phyloP scores from a whole-genome alignment of 2,329 filamentous ascomycete genomes.

The Fusarium brevicatenulatum region DNA sequence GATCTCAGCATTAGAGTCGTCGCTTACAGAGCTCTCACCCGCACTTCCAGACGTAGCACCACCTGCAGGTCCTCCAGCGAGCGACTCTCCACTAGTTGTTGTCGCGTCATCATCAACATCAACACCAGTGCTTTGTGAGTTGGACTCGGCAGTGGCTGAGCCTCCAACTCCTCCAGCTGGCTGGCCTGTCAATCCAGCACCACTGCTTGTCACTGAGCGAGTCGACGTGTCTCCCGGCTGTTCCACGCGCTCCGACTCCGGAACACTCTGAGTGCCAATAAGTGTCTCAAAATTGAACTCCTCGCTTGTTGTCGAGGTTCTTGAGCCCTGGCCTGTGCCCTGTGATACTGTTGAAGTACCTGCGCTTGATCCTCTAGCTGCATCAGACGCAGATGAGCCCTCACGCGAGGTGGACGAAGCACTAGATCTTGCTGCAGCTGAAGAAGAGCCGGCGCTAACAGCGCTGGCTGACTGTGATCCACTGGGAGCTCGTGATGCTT shows the following conservation, averaged over 20 bases:
- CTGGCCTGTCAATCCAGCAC: not conserved
- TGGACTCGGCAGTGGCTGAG: not conserved
- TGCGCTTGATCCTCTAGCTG: not conserved
- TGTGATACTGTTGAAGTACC: not conserved
- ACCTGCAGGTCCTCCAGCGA: not conserved
- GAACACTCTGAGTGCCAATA: conserved; percentile 3
- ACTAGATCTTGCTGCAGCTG: not conserved
- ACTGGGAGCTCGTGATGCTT: not conserved
- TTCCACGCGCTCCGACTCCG: not conserved
- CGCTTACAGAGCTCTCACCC: rapidly evolving
- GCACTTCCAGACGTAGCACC: not conserved
- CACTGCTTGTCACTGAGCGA: not conserved
- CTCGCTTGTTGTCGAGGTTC: not conserved
- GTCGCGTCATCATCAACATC: rapidly evolving
- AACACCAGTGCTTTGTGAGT: not conserved
- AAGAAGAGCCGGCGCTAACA: not conserved
- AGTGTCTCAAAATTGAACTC: not conserved
- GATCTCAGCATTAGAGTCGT: not conserved
- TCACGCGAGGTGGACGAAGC: not conserved
- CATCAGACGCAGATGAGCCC: not conserved
- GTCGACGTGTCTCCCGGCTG: not conserved
- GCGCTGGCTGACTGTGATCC: not conserved
- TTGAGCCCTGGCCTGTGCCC: no score
- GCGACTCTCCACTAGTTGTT: not conserved
- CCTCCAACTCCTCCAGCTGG: not conserved